Base-by-base conservation (phyloP, 192 early-diverging fungal genomes). In the Coemansia sp. region DNA sequence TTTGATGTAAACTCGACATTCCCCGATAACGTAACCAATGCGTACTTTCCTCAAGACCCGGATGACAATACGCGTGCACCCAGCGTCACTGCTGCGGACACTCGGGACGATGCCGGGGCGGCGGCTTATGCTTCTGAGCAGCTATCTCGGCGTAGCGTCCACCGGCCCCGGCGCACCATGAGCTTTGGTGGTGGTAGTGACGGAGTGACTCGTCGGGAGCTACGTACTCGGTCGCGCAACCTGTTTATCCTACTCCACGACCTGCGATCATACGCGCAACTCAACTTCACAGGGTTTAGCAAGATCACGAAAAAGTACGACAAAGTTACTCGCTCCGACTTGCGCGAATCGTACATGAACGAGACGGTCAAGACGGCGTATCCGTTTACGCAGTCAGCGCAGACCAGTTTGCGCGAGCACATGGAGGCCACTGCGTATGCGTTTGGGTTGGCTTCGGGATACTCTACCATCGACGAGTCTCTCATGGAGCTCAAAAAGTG, bases 241-340 rank as follows among this genome's bases (percentile, higher is more conserved):
- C 79, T 95, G 46, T 98, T 92, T 76, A 92, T 95, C 39, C 69
- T 89, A 57, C 82, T 97, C 0, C 89, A 89, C 29, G 94, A 97
- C 66, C 84, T 98, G 12, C 91, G 93, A 37, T 91, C 93, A 2
- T 98, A 91, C 72, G 91, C 91, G 19, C 89, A 92, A 42, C 87
- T 96, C 55, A 97, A 98, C 86, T 81, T 89, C 67, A 97, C 94
- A 0, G 96, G 94, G 17, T 98, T 96, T 77, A 83, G 86, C 82
- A 98, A 98, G 75, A 95, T 97, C 71, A 78, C 96, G 19, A 98
- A 98, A 85, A 98, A 98, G 85, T 98, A 91, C 71, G 96, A 98
- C 80, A 98, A 98, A 77, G 93, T 98, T 31, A 94, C 92, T 6
- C 85, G 88, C 42, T 86, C 84, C 41, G 85, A 89, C 21, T 82